Evolutionary conservation across 371 early-diverging fungal species (phyloP), one percentile per base, ranked within the genome.

Genomic region (Chytridiales sp.): DNA sequence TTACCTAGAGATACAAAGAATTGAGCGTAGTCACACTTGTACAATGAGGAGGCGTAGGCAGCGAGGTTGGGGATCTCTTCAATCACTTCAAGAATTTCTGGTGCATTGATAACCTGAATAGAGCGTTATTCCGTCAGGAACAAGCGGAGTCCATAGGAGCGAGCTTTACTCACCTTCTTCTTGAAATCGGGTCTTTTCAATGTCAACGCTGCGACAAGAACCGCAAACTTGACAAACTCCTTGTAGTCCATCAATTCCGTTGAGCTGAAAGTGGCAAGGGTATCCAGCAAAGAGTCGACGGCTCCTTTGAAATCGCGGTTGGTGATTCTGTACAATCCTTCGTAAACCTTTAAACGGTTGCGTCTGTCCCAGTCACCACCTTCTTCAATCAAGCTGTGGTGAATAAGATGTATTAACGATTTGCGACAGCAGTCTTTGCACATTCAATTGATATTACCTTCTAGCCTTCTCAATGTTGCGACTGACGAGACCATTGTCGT

Each of bases 321-420:
- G 21, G 94, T 90, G 82, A 98, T 85, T 64, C 85, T 71, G 80
- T 92, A 95, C 24, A 97, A 80, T 50, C 95, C 98, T 67, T 98
- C 91, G 68, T 99, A 97, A 0, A 97, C 98, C 83, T 99, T 99
- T 41, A 98, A 86, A 56, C 98, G 88, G 80, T 99, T 99, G 61
- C 97, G 89, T 62, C 99, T 87, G 78, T 99, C 99, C 99, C 99
- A 99, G 81, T 99, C 99, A 27, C 99, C 97, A 36, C 97, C 98
- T 75, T 93, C 91, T 68, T 98, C 95, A 56, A 97, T 91, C 60
- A 96, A 78, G 44, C 92, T 87, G 26, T 4, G 39, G 1, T 38
- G 4, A 26, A 13, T 30, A 17, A 36, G 6, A n/a, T n/a, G n/a
- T n/a, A n/a, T n/a, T n/a, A n/a, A n/a, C n/a, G n/a, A n/a, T n/a